Base-by-base conservation (phyloP, 2,329 filamentous ascomycete species). In the Bimuria novae-zelandiae region DNA sequence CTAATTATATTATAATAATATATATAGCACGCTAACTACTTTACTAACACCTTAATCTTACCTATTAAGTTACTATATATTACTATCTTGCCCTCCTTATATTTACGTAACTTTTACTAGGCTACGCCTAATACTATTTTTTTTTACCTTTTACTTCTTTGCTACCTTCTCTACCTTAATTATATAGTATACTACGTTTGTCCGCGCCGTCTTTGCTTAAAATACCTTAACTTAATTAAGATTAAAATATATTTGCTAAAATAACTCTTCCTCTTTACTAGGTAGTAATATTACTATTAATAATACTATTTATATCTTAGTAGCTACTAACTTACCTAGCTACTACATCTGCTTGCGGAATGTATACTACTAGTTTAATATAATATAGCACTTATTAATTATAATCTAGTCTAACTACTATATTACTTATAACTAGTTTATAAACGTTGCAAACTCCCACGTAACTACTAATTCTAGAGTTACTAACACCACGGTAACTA, bases 11-110 rank as follows among this genome's bases (percentile, higher is more conserved):
- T 29, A 16, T 50, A 5, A 21, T 47, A 60, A 44, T 56, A 37
- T 41, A 16, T 35, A 22, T 50, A 22, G 49, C 39, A 55, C 30
- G 14, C 51, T 32, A 59, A 51, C 45, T 39, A 23, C 51, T 56
- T 14, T 17, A n/a, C 35, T 21, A 37, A 16, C 17, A 7, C 17
- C 17, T 37, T 4, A 6, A 37, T 17, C 17, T 37, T 37, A 12
- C 35, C 10, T 16, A 21, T 16, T 21, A 16, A 19, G n/a, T n/a
- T n/a, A n/a, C n/a, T n/a, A n/a, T n/a, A n/a, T n/a, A n/a, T n/a
- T n/a, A n/a, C n/a, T n/a, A n/a, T n/a, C n/a, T n/a, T n/a, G n/a
- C n/a, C n/a, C n/a, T n/a, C n/a, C n/a, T n/a, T n/a, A n/a, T n/a
- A n/a, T n/a, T n/a, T n/a, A n/a, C n/a, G n/a, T n/a, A n/a, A n/a